Conservation (phyloP, 2,329 filamentous ascomycete species). For the Dactylellina sp. region DNA sequence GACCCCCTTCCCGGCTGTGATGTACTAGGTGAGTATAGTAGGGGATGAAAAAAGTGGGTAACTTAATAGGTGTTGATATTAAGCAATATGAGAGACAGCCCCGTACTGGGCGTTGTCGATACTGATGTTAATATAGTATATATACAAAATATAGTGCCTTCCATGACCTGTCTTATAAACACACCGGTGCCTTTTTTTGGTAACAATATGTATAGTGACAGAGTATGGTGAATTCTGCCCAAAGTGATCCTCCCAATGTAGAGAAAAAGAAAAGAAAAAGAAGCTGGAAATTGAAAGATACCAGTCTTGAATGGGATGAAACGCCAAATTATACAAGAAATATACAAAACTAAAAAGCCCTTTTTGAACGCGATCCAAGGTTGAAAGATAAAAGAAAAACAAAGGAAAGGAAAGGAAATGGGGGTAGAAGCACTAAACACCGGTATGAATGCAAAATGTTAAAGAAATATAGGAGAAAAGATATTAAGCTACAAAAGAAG, state of each 20-base stretch:
- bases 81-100: slow-evolving; percentile 7
- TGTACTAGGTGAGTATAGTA: neutral
- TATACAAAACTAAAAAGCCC: neutral
- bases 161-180: neutral
- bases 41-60: slow-evolving; percentile 3
- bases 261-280: slow-evolving; percentile 10
- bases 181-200: neutral
- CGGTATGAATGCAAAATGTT: slow-evolving; percentile 40
- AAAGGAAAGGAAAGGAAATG: slow-evolving; percentile 3
- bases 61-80: slow-evolving; percentile 12
- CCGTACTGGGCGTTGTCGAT: slow-evolving; percentile 2
- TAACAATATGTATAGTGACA: neutral
- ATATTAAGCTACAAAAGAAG: slow-evolving; percentile 2
- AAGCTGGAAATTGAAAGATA: neutral
- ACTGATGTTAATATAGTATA: neutral
- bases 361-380: slow-evolving; percentile 2
- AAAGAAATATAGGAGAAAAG: slow-evolving; percentile 22
- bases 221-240: too few relatives aligned
- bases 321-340: slow-evolving; percentile 1
- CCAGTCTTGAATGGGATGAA: neutral
- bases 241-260: neutral
- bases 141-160: slow-evolving; percentile 9
- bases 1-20: neutral
- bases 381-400: neutral
- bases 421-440: slow-evolving; percentile 18